These are phyloP conservation scores for Erysiphe pulchra DNA, from an alignment of 2,329 filamentous ascomycete species.

Conservation along the genomic window DNA sequence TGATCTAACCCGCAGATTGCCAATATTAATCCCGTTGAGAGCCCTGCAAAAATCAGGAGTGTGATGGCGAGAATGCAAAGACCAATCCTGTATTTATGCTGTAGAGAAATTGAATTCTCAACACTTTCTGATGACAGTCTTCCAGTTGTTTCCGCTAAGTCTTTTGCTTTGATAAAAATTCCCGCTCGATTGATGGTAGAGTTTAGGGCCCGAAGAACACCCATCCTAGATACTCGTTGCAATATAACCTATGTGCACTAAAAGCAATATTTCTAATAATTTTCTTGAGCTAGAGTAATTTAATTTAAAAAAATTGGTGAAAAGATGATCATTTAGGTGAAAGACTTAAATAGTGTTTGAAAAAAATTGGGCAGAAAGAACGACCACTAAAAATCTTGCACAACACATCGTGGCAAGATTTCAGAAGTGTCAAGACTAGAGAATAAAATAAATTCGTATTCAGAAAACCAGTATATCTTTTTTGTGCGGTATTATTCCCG, in stretches of 20 bases:
- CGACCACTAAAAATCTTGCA: not conserved
- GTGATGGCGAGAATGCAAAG: constrained; percentile 4
- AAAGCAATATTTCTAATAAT: not conserved
- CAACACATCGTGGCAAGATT: not conserved
- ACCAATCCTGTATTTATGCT: not conserved
- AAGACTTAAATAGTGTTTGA: not conserved
- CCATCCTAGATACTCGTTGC: no score
- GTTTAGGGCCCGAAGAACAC: no score
- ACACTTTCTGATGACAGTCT: not conserved
- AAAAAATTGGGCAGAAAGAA: not conserved
- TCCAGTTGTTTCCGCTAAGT: not conserved
- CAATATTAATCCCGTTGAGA: constrained; percentile 9
- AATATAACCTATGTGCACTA: no score
- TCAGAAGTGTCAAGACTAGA: not conserved
- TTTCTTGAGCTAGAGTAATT: not conserved
- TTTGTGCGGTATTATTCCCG: not conserved
- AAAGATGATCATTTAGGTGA: not conserved
- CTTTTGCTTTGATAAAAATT: not conserved
- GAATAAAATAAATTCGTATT: not conserved
- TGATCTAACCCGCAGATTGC: constrained; percentile 9
- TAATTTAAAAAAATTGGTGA: not conserved
- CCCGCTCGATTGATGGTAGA: no score
- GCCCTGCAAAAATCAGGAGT: constrained; percentile 5
- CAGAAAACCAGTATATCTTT: not conserved
- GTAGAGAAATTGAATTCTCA: not conserved